Evolutionary conservation across 441 rosid species (phyloP).

Genomic region (Pelargonium myrrhifolium): DNA sequence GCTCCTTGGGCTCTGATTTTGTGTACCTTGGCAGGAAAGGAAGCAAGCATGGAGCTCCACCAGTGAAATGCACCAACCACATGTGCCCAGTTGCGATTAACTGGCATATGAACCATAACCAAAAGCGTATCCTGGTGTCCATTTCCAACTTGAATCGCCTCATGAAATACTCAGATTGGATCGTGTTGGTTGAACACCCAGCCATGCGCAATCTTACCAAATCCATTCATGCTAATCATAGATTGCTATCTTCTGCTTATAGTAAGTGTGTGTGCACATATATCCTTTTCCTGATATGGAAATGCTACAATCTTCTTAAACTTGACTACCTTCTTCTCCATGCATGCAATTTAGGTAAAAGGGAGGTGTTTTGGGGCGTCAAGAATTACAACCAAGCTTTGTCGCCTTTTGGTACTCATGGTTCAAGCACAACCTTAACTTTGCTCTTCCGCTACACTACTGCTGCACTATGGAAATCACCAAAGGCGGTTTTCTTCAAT

Average conservation of each 20-base stretch:
- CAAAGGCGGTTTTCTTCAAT: not conserved
- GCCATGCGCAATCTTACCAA: not conserved
- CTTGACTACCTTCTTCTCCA: not conserved
- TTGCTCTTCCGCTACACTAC: not conserved
- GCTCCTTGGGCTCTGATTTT: not conserved
- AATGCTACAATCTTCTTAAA: not conserved
- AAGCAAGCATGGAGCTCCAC: not conserved
- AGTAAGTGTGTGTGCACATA: not conserved
- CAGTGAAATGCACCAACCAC: not conserved
- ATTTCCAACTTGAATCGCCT: not conserved
- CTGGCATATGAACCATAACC: not conserved
- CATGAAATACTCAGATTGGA: not conserved
- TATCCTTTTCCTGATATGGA: not conserved
- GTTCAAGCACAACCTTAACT: not conserved
- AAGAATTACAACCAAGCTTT: not conserved
- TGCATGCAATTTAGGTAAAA: not conserved
- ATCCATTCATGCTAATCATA: not conserved
- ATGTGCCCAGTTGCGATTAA: constrained; percentile 5
- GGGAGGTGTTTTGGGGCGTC: constrained; percentile 2
- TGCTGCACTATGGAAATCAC: not conserved
- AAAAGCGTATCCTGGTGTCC: not conserved
- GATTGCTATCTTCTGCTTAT: not conserved
- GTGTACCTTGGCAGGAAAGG: not conserved
- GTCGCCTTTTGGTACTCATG: not conserved
- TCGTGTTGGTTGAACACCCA: constrained; percentile 5